A percentile compares a stretch with the other conserved stretches of the same genome.
Conservation (phyloP, 2,329 filamentous ascomycete species). For the Aspergillus calidoustus region DNA sequence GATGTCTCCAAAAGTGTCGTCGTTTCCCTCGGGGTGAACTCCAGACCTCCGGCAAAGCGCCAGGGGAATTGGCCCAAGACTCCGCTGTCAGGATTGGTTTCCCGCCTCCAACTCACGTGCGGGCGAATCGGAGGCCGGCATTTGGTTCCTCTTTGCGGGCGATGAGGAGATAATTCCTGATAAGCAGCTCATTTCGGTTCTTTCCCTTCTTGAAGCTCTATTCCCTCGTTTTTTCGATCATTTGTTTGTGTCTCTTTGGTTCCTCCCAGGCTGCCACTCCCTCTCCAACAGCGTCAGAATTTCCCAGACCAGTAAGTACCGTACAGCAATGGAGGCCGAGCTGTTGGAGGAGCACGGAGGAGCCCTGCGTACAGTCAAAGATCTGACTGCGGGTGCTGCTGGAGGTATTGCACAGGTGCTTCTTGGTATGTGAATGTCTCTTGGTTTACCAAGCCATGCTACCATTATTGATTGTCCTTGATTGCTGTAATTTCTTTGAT, state of each 20-base stretch:
- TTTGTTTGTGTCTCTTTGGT: conserved; percentile 6
- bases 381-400: conserved; percentile 86
- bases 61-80: conserved; percentile 6
- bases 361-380: conserved; percentile 73
- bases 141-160: conserved; percentile 13
- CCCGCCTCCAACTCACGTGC: conserved; percentile 34
- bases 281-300: conserved; percentile 1
- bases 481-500: background rate
- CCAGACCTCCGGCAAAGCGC: conserved; percentile 19
- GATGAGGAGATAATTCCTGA: conserved; percentile 20
- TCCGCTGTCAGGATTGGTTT: conserved; percentile 15
- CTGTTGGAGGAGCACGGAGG: conserved; percentile 42
- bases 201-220: conserved; percentile 9
- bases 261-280: background rate
- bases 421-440: conserved; percentile 67
- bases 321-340: conserved; percentile 37
- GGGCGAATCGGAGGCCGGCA: conserved; percentile 36
- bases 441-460: background rate
- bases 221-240: conserved; percentile 10
- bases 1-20: conserved; percentile 17
- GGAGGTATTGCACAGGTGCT: conserved; percentile 94
- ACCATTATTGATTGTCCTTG: conserved; percentile 6
- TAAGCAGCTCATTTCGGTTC: conserved; percentile 16
- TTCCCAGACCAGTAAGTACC: background rate
- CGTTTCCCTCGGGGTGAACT: conserved; percentile 15